Evolutionary conservation across 805 yeast species (phyloP).

Genomic region (Maudiozyma bulderi): DNA sequence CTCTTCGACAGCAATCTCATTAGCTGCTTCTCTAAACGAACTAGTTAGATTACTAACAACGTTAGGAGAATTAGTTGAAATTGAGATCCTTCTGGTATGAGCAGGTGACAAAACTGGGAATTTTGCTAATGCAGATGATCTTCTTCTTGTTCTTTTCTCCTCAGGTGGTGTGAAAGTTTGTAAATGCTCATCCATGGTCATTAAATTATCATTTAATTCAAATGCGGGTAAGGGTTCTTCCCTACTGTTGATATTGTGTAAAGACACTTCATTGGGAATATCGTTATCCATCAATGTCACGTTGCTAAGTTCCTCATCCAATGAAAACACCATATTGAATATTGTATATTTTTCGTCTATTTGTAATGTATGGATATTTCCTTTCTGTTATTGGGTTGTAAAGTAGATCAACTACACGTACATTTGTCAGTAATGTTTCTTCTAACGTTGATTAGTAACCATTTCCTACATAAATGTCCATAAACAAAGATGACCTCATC

Average conservation of each 20-base stretch:
- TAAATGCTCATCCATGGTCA: background rate
- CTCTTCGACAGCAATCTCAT: background rate
- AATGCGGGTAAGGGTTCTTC: conserved; percentile 1
- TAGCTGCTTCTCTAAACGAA: background rate
- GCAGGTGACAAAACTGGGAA: conserved; percentile 23
- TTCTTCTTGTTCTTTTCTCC: conserved; percentile 14
- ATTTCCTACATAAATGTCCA: too few relatives aligned
- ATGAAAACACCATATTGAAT: conserved; percentile 14
- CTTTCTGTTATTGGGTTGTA: too few relatives aligned
- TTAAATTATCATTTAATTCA: background rate
- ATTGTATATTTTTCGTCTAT: background rate
- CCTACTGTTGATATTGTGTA: background rate
- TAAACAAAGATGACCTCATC: too few relatives aligned
- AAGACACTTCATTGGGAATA: background rate
- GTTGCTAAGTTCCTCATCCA: conserved; percentile 18
- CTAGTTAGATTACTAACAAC: background rate
- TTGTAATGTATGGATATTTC: too few relatives aligned
- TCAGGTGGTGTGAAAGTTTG: background rate
- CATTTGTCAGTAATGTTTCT: too few relatives aligned
- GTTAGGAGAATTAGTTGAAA: conserved; percentile 3
- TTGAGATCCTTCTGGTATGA: conserved; percentile 18
- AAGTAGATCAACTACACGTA: too few relatives aligned
- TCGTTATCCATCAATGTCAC: background rate
- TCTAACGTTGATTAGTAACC: too few relatives aligned
- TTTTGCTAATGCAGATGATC: conserved; percentile 24